Conservation (phyloP, 2,329 filamentous ascomycete species). For the Myrmaecium sp. region DNA sequence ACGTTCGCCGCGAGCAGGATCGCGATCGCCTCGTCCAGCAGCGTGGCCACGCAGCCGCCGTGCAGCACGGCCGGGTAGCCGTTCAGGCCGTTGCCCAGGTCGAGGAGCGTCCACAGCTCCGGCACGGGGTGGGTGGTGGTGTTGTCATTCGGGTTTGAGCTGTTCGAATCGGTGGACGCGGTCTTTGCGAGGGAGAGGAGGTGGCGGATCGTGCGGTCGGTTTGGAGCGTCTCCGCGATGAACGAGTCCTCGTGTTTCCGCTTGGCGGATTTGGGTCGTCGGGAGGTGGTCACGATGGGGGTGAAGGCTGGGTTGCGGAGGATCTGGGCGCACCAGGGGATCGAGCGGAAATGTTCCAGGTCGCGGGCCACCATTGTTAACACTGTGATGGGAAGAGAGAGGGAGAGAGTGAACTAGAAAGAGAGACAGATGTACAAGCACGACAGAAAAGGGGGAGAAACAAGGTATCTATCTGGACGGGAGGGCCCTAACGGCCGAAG, state of each 20-base stretch:
- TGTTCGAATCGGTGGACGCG: not conserved
- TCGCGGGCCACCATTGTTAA: no score
- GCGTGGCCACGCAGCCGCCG: conserved; percentile 38
- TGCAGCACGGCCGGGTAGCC: conserved; percentile 37
- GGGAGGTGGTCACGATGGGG: conserved; percentile 22
- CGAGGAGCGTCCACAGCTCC: conserved; percentile 22
- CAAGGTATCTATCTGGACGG: no score
- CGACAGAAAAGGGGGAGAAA: no score
- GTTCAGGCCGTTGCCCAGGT: conserved; percentile 35
- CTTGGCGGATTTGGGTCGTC: conserved; percentile 19
- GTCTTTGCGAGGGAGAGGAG: conserved; percentile 9
- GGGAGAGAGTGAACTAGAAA: no score
- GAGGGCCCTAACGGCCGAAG: no score
- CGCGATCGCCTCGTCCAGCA: conserved; percentile 44
- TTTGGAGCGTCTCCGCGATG: conserved; percentile 35
- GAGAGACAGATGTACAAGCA: no score
- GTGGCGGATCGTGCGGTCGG: conserved; percentile 29
- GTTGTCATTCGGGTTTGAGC: conserved; percentile 1
- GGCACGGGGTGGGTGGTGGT: conserved; percentile 10
- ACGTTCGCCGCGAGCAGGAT: conserved; percentile 29
- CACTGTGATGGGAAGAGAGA: no score
- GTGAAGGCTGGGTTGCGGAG: conserved; percentile 26
- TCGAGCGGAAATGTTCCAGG: conserved; percentile 12
- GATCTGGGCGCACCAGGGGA: conserved; percentile 33
- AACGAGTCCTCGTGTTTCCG: conserved; percentile 38